Percentiles rank a stretch among this genome's conserved stretches.
phyloP scores from a whole-genome alignment of 2,329 filamentous ascomycete genomes.

The Pyrenochaeta sp. region DNA sequence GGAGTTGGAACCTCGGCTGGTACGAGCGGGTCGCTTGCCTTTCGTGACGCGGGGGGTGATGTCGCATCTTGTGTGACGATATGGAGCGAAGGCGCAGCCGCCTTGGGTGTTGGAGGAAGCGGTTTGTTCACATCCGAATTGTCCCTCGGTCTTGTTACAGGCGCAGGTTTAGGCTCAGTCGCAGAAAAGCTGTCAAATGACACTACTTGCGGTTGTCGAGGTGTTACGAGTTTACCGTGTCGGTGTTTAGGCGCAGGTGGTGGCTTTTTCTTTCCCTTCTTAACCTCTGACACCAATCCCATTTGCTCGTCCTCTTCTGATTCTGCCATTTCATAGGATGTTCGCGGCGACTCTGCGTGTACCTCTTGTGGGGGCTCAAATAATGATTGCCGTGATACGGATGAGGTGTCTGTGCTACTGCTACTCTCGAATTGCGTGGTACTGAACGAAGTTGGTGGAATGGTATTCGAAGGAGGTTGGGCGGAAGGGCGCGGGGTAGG shows the following conservation, averaged over 20 bases:
- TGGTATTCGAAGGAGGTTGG: conserved; percentile 31
- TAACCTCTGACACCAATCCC: conserved; percentile 33
- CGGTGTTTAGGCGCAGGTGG: conserved; percentile 72
- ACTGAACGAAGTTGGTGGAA: conserved; percentile 28
- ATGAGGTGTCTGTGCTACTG: conserved; percentile 66
- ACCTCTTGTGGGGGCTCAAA: conserved; percentile 59
- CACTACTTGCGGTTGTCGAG: conserved; percentile 50
- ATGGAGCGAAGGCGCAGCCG: conserved; percentile 25
- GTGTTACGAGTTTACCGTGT: conserved; percentile 76
- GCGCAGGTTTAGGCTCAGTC: conserved; percentile 28
- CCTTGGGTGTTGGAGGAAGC: conserved; percentile 61
- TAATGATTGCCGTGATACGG: conserved; percentile 66
- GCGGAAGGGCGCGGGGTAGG: conserved; percentile 48
- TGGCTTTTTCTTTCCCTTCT: conserved; percentile 71
- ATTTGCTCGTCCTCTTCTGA: conserved; percentile 58
- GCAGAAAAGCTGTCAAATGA: conserved; percentile 43
- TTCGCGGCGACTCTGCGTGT: conserved; percentile 61
- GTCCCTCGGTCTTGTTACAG: conserved; percentile 32
- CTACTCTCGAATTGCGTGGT: conserved; percentile 51
- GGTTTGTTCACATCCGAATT: conserved; percentile 68
- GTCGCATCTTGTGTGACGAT: conserved; percentile 31
- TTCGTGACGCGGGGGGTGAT: conserved; percentile 18
- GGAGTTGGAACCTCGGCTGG: conserved; percentile 26
- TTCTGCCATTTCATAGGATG: conserved; percentile 65
- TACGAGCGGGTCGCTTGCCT: conserved; percentile 20